A percentile compares a stretch with the other conserved stretches of the same genome.
These are phyloP conservation scores for Hamigera avellanea DNA, from an alignment of 495 filamentous ascomycete genomes.

Conservation along the genomic window DNA sequence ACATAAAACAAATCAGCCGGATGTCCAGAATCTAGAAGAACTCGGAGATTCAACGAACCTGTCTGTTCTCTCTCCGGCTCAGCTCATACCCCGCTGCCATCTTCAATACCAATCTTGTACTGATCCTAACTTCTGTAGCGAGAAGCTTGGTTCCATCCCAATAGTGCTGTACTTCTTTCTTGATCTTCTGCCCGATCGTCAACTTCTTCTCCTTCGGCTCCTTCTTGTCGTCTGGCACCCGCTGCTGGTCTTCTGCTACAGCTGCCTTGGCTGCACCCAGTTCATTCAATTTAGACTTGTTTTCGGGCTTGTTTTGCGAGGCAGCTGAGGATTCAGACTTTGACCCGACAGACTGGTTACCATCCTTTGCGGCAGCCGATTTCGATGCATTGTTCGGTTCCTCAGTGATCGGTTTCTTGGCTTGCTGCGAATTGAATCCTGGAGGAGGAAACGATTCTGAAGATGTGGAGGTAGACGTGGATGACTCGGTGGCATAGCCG, in stretches of 20 bases:
- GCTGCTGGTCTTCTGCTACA: slow-evolving; percentile 37
- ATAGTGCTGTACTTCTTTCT: slow-evolving; percentile 85
- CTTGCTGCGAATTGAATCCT: slow-evolving; percentile 83
- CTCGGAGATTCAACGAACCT: slow-evolving; percentile 33
- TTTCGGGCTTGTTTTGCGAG: slow-evolving; percentile 32
- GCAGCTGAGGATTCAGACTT: slow-evolving; percentile 25
- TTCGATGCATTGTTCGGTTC: slow-evolving; percentile 16
- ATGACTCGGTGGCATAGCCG: slow-evolving; percentile 61
- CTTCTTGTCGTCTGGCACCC: slow-evolving; percentile 55
- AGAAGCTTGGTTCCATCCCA: slow-evolving; percentile 99
- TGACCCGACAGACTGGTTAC: slow-evolving; percentile 10
- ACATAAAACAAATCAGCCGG: slow-evolving; percentile 1
- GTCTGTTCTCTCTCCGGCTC: slow-evolving; percentile 81
- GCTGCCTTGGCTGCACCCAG: slow-evolving; percentile 33
- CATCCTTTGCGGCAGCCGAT: slow-evolving; percentile 6
- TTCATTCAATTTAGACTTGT: slow-evolving; percentile 31
- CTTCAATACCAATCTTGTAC: slow-evolving; percentile 78
- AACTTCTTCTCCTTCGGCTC: slow-evolving; percentile 70
- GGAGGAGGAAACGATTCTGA: slow-evolving; percentile 66
- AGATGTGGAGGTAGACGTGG: slow-evolving; percentile 37
- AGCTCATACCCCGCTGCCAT: slow-evolving; percentile 98
- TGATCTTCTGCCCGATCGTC: slow-evolving; percentile 83
- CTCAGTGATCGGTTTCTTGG: slow-evolving; percentile 70
- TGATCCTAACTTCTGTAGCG: slow-evolving; percentile 86
- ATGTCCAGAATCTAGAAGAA: not conserved